A percentile compares a stretch with the other conserved stretches of the same genome.
Conservation (phyloP, 345 rosid species). For the Salix brachista region DNA sequence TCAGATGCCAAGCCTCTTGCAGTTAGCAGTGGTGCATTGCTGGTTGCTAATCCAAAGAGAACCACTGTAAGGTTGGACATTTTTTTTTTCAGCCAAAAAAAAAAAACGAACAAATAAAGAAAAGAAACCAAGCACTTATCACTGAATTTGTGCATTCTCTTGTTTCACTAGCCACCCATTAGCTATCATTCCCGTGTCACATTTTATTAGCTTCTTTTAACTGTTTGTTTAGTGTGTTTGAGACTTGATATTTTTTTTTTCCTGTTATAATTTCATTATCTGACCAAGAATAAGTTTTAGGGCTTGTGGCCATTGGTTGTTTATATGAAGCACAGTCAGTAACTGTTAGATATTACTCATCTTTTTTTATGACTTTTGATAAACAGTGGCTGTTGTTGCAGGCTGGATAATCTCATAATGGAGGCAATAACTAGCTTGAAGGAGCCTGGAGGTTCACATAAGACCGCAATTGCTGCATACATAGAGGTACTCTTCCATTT, state of each 20-base stretch:
- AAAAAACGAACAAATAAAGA: not conserved
- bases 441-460: slow-evolving; percentile 91
- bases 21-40: slow-evolving; percentile 37
- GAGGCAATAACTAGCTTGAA: slow-evolving; percentile 82
- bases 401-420: slow-evolving; percentile 86
- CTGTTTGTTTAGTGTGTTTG: not conserved
- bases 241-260: not conserved
- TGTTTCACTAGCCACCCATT: not conserved
- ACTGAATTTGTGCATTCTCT: not conserved
- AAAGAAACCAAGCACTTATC: not conserved
- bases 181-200: not conserved
- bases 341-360: not conserved
- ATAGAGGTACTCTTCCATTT: slow-evolving; percentile 61
- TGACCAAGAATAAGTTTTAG: not conserved
- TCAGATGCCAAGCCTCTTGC: slow-evolving; percentile 50
- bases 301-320: not conserved
- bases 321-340: not conserved
- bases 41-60: slow-evolving; percentile 54
- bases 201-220: not conserved
- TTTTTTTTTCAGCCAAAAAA: not conserved
- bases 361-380: not conserved
- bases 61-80: slow-evolving; percentile 63
- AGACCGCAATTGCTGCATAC: slow-evolving; percentile 73
- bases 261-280: not conserved
- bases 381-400: slow-evolving; percentile 18